A percentile compares a stretch with the other conserved stretches of the same genome.
Evolutionary conservation across 768 basidiomycete genomes (phyloP).

Genomic region (Tylopilus subfusipes): DNA sequence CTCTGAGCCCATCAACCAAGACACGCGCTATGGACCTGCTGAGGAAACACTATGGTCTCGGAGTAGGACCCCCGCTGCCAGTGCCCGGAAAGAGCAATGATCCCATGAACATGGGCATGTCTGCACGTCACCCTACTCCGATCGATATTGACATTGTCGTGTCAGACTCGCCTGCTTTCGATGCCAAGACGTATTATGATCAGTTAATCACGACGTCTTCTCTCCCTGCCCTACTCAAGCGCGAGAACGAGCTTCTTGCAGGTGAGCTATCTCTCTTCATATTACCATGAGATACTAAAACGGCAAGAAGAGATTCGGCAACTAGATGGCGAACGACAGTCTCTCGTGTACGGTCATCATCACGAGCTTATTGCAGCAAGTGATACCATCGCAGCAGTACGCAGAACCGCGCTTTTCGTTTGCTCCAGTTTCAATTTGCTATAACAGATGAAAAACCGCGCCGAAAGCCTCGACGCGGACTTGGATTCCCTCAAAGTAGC

Average conservation of each 20-base stretch:
- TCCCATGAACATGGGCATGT: slow-evolving; percentile 77
- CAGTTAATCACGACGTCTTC: slow-evolving; percentile 81
- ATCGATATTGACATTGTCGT: slow-evolving; percentile 1
- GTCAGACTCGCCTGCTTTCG: slow-evolving; percentile 76
- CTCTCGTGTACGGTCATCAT: slow-evolving; percentile 92
- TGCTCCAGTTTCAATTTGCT: not conserved
- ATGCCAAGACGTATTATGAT: slow-evolving; percentile 81
- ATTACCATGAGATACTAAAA: slow-evolving; percentile 2
- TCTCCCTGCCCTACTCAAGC: slow-evolving; percentile 66
- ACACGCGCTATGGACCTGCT: slow-evolving; percentile 71
- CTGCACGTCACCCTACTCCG: not conserved
- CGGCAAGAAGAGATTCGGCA: slow-evolving; percentile 69
- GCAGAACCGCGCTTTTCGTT: slow-evolving; percentile 19
- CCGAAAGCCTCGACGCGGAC: slow-evolving; percentile 81
- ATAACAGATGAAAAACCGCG: slow-evolving; percentile 80
- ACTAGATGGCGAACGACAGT: slow-evolving; percentile 84
- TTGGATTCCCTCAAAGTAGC: slow-evolving; percentile 76
- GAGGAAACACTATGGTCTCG: slow-evolving; percentile 85
- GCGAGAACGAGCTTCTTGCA: slow-evolving; percentile 76
- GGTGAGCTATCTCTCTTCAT: slow-evolving; percentile 39
- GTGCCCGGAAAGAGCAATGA: slow-evolving; percentile 55
- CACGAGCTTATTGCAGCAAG: slow-evolving; percentile 93
- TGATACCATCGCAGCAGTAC: slow-evolving; percentile 83
- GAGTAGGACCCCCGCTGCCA: slow-evolving; percentile 67
- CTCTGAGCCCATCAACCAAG: slow-evolving; percentile 36